Percentiles rank a stretch among this genome's conserved stretches.
Conservation (phyloP, 495 filamentous ascomycete species). For the Neurospora sp. region DNA sequence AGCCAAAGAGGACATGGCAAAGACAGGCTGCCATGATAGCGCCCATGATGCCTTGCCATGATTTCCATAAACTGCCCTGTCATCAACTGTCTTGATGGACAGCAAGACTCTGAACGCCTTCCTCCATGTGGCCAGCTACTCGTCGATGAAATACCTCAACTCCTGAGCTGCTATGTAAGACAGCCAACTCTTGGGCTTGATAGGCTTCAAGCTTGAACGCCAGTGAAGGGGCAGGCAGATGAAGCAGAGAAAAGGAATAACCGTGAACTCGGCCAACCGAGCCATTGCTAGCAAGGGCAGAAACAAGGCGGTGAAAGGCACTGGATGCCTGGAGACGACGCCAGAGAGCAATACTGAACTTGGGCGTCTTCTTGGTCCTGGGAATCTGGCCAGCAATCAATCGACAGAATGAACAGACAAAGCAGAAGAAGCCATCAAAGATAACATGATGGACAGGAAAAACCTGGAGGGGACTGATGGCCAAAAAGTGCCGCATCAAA, state of each 20-base stretch:
- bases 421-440: neutral
- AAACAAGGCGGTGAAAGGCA: neutral
- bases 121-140: neutral
- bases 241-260: neutral
- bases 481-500: neutral
- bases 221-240: neutral
- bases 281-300: neutral
- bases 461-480: neutral
- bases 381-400: neutral
- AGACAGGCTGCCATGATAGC: neutral
- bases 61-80: neutral
- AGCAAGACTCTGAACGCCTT: neutral
- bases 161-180: neutral
- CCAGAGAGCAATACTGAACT: neutral
- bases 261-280: neutral
- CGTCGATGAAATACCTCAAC: neutral
- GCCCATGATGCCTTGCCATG: neutral
- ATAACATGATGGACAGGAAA: neutral
- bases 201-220: neutral
- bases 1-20: neutral
- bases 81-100: neutral
- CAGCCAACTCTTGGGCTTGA: neutral
- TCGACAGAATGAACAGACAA: neutral
- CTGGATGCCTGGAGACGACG: neutral
- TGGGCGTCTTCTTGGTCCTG: neutral